Percentiles rank a stretch among this genome's conserved stretches.
Conservation (phyloP, 805 yeast genomes). For the Millerago galiae region DNA sequence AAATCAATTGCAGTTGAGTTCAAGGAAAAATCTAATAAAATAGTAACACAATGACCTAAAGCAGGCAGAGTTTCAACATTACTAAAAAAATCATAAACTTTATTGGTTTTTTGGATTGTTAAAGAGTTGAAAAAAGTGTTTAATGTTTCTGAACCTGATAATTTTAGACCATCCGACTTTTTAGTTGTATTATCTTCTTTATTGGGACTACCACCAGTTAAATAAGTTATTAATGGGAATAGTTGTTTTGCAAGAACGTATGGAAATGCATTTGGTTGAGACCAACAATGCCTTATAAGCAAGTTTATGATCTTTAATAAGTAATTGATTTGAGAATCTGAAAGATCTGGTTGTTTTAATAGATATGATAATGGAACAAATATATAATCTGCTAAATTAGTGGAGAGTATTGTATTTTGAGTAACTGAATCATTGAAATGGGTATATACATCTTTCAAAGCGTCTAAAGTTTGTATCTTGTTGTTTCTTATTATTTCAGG, state of each 20-base stretch:
- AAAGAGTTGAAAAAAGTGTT: conserved; percentile 27
- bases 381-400: conserved; percentile 51
- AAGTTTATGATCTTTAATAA: conserved; percentile 38
- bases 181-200: conserved; percentile 21
- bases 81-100: conserved; percentile 22
- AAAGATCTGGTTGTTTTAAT: conserved; percentile 40
- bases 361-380: conserved; percentile 55
- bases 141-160: conserved; percentile 30
- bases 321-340: conserved; percentile 40
- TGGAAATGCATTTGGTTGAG: conserved; percentile 29
- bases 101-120: conserved; percentile 14
- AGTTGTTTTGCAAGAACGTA: conserved; percentile 37
- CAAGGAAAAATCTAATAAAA: conserved; percentile 31
- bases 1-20: conserved; percentile 23
- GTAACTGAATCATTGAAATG: conserved; percentile 15
- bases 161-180: conserved; percentile 32
- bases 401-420: conserved; percentile 22
- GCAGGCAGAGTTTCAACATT: conserved; percentile 34
- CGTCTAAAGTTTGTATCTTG: conserved; percentile 25
- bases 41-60: conserved; percentile 41
- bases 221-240: conserved; percentile 37
- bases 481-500: conserved; percentile 26
- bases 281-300: conserved; percentile 45
- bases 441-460: conserved; percentile 29
- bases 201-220: conserved; percentile 42